Conservation (phyloP, 768 basidiomycete genomes). For the Wakefieldia striispora region DNA sequence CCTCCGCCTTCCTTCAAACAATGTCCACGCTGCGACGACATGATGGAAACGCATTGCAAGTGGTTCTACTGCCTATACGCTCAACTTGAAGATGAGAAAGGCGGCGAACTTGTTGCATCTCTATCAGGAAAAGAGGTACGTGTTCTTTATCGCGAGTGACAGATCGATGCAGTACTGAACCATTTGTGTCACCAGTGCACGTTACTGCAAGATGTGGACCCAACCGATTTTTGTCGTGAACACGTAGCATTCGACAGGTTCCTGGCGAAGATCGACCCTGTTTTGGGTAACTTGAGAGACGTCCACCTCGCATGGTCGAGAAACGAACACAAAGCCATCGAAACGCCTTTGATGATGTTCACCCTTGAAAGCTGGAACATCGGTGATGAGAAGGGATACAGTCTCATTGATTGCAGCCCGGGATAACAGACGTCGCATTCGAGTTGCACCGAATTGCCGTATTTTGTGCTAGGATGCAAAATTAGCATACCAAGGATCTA, state of each 20-base stretch:
- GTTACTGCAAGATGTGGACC: slow-evolving; percentile 44
- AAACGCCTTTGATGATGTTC: slow-evolving; percentile 27
- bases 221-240: slow-evolving; percentile 44
- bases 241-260: slow-evolving; percentile 36
- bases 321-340: slow-evolving; percentile 18
- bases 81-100: slow-evolving; percentile 49
- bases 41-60: slow-evolving; percentile 47
- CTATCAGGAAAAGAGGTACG: slow-evolving; percentile 48
- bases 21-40: slow-evolving; percentile 55
- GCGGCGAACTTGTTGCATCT: slow-evolving; percentile 41
- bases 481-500: neutral
- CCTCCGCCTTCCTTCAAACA: slow-evolving; percentile 40
- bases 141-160: slow-evolving; percentile 1
- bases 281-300: slow-evolving; percentile 47
- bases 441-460: too few relatives aligned
- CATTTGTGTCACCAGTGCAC: slow-evolving; percentile 34
- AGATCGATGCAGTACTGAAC: neutral
- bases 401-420: slow-evolving; percentile 21
- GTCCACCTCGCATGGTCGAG: slow-evolving; percentile 35
- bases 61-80: slow-evolving; percentile 51
- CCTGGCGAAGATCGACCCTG: slow-evolving; percentile 38
- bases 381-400: slow-evolving; percentile 17
- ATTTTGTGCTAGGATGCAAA: neutral
- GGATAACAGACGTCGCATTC: neutral
- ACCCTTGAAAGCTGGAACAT: slow-evolving; percentile 31